Evolutionary conservation across 345 rosid genomes (phyloP).

Genomic region (Rhizophora apiculata): DNA sequence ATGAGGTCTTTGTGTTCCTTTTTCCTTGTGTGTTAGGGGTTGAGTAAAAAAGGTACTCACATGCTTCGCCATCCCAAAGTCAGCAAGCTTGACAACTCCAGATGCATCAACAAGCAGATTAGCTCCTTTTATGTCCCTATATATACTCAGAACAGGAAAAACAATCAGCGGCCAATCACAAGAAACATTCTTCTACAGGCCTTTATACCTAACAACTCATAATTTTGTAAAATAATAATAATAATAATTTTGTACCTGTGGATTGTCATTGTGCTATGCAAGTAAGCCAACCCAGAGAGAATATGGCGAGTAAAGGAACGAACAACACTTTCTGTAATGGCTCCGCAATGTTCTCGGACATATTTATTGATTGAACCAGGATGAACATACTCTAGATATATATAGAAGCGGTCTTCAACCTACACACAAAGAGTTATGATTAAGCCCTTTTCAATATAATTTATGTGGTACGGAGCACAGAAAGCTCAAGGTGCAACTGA

Average conservation of each 20-base stretch:
- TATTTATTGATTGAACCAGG: slow-evolving; percentile 94
- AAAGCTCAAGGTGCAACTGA: slow-evolving; percentile 14
- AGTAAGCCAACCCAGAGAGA: slow-evolving; percentile 80
- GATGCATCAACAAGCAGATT: slow-evolving; percentile 94
- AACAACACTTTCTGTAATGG: slow-evolving; percentile 86
- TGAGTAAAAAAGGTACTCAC: slow-evolving; percentile 41
- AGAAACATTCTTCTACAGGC: slow-evolving; percentile 4
- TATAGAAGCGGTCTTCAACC: slow-evolving; percentile 81
- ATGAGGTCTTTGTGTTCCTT: not conserved
- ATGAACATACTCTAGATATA: slow-evolving; percentile 90
- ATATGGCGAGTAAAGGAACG: slow-evolving; percentile 95
- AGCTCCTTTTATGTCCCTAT: slow-evolving; percentile 97
- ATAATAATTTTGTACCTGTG: slow-evolving; percentile 53
- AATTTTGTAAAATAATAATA: too few relatives aligned
- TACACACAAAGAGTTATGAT: slow-evolving; percentile 20
- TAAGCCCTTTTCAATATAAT: not conserved
- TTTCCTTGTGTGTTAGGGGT: too few relatives aligned
- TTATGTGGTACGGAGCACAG: not conserved
- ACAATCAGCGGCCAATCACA: slow-evolving; percentile 16
- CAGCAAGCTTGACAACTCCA: slow-evolving; percentile 95
- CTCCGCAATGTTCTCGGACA: slow-evolving; percentile 81
- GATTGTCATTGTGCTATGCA: slow-evolving; percentile 84
- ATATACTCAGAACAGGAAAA: slow-evolving; percentile 16
- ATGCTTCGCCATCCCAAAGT: slow-evolving; percentile 98
- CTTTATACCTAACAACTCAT: not conserved